Conservation (phyloP, 106 monocot genomes). For the Acorus calamus region DNA sequence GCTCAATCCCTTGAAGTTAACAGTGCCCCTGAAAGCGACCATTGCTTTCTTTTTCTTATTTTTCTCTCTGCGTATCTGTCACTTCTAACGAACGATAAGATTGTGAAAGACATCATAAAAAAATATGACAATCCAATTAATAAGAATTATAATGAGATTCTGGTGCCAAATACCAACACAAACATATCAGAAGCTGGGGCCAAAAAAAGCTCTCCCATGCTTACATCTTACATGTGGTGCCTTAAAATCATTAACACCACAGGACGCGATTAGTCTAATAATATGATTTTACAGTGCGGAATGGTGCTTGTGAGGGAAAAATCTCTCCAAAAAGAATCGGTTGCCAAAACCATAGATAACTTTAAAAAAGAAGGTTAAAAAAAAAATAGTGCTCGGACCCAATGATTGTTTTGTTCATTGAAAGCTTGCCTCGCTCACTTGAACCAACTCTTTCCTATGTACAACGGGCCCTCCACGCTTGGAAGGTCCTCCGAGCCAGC, state of each 20-base stretch:
- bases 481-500: neutral
- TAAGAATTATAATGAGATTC: too few species aligned
- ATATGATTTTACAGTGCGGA: slow-evolving; percentile 5
- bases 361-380: neutral
- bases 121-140: too few species aligned
- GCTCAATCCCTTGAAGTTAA: too few species aligned
- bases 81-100: too few species aligned
- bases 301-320: neutral
- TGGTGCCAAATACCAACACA: too few species aligned
- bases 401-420: slow-evolving; percentile 13
- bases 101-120: too few species aligned
- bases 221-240: slow-evolving; percentile 17
- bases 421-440: neutral
- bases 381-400: neutral
- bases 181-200: too few species aligned
- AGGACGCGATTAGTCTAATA: slow-evolving; percentile 8
- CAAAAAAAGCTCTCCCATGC: too few species aligned
- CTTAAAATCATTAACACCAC: slow-evolving; percentile 9
- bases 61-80: too few species aligned
- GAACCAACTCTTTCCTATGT: slow-evolving; percentile 10
- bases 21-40: too few species aligned
- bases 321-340: slow-evolving; percentile 6
- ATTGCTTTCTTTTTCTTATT: too few species aligned
- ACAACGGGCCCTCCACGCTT: slow-evolving; percentile 1
- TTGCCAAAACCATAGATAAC: neutral